Conservation (phyloP, 2,329 filamentous ascomycete genomes). For the Boeremia exigua region DNA sequence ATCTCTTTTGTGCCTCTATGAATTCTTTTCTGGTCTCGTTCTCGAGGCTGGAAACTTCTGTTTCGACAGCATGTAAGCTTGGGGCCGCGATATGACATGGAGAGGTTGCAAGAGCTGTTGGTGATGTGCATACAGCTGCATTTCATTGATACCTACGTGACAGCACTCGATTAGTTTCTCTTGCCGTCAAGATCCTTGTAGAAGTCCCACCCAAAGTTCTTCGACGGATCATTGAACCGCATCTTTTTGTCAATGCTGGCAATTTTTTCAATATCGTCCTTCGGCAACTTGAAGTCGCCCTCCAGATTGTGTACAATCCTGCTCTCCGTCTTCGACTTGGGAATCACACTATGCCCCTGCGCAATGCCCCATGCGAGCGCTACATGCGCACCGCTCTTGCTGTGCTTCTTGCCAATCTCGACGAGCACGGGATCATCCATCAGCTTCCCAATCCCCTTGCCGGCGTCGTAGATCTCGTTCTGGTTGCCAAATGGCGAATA, state of each 20-base stretch:
- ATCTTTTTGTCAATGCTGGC: conserved; percentile 64
- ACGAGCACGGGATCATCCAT: conserved; percentile 65
- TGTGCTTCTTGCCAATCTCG: conserved; percentile 68
- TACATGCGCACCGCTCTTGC: conserved; percentile 79
- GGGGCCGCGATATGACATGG: too few species aligned
- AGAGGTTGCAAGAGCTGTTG: background rate
- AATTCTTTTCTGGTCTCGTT: too few species aligned
- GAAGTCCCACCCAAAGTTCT: conserved; percentile 63
- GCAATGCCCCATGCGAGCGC: conserved; percentile 88
- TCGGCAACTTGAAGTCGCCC: conserved; percentile 73
- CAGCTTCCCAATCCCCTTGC: conserved; percentile 42
- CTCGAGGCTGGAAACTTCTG: too few species aligned
- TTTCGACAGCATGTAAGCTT: too few species aligned
- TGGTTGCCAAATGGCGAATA: conserved; percentile 47
- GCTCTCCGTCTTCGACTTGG: conserved; percentile 41
- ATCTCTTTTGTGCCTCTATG: too few species aligned
- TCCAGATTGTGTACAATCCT: conserved; percentile 41
- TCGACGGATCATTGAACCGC: conserved; percentile 66
- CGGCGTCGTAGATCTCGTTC: conserved; percentile 40
- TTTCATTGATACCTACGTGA: background rate
- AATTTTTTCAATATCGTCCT: conserved; percentile 73
- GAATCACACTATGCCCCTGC: conserved; percentile 46
- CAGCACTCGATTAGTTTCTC: conserved; percentile 8
- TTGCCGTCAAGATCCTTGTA: conserved; percentile 64
- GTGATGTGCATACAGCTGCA: too few species aligned